Percentiles rank a stretch among this genome's conserved stretches.
Evolutionary conservation across 1,284 basidiomycete genomes (phyloP).

Genomic region (Heliocybe sulcata): DNA sequence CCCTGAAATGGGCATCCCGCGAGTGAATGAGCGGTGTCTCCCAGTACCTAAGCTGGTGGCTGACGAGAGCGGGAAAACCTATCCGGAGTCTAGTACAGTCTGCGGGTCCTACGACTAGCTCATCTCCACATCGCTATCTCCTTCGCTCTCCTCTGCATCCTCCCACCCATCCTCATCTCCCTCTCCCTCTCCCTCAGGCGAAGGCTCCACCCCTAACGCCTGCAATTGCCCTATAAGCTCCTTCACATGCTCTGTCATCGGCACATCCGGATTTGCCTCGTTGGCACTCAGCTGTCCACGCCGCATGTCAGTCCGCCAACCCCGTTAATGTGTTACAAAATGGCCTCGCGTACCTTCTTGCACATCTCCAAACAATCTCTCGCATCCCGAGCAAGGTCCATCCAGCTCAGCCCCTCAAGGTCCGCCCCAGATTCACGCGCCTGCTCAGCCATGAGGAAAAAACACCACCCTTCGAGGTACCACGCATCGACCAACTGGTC

Average conservation of each 20-base stretch:
- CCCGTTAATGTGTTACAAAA: conserved; percentile 47
- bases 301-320: neutral
- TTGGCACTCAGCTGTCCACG: neutral
- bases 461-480: conserved; percentile 95
- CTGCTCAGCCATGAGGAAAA: conserved; percentile 73
- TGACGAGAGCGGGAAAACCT: too few relatives aligned
- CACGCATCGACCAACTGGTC: conserved; percentile 89
- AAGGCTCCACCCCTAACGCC: neutral
- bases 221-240: neutral
- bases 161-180: neutral
- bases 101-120: neutral
- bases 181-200: neutral
- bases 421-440: conserved; percentile 51
- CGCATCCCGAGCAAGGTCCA: conserved; percentile 77
- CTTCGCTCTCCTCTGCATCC: neutral
- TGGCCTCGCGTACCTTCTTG: conserved; percentile 48
- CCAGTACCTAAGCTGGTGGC: too few relatives aligned
- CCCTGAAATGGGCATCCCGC: too few relatives aligned
- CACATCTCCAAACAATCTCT: conserved; percentile 82
- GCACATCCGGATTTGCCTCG: neutral
- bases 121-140: neutral
- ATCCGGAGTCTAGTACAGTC: too few relatives aligned
- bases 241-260: neutral
- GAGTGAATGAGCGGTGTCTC: too few relatives aligned
- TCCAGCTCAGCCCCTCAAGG: conserved; percentile 57